A percentile compares a stretch with the other conserved stretches of the same genome.
Evolutionary conservation across 306 rosid species (phyloP).

Genomic region (Prunus davidiana): DNA sequence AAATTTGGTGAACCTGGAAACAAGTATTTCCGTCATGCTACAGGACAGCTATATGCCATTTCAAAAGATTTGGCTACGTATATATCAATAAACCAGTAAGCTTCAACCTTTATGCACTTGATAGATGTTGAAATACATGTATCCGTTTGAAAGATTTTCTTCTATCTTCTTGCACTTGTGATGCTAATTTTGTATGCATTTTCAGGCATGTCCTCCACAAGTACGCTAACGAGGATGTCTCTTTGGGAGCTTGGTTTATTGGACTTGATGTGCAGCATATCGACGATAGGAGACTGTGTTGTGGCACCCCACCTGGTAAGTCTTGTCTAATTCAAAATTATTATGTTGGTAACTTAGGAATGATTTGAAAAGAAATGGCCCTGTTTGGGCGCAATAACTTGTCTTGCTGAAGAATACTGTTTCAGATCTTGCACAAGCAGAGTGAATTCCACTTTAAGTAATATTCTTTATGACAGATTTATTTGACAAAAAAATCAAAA

Average conservation of each 20-base stretch:
- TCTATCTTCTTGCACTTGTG: constrained; percentile 7
- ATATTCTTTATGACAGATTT: neutral
- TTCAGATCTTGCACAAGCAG: neutral
- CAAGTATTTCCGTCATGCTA: constrained; percentile 98
- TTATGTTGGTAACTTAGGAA: neutral
- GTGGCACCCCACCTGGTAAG: constrained; percentile 97
- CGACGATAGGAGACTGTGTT: constrained; percentile 89
- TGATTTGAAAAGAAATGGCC: neutral
- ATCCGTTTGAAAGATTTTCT: neutral
- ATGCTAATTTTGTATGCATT: constrained; percentile 10
- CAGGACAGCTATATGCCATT: constrained; percentile 93
- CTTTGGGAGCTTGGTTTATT: constrained; percentile 95
- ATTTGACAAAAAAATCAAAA: neutral
- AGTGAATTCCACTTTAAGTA: neutral
- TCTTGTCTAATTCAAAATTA: neutral
- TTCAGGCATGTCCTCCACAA: constrained; percentile 89
- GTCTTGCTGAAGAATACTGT: constrained; percentile 15
- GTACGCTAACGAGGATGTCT: constrained; percentile 97
- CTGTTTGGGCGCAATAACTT: neutral
- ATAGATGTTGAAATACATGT: neutral
- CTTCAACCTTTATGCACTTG: constrained; percentile 3
- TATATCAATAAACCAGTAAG: constrained; percentile 85
- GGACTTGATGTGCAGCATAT: constrained; percentile 93
- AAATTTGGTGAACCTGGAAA: constrained; percentile 95
- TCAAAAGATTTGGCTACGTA: constrained; percentile 92